These are phyloP conservation scores for Aspergillus glaucus DNA, from an alignment of 2,329 filamentous ascomycete species.

Conservation along the genomic window DNA sequence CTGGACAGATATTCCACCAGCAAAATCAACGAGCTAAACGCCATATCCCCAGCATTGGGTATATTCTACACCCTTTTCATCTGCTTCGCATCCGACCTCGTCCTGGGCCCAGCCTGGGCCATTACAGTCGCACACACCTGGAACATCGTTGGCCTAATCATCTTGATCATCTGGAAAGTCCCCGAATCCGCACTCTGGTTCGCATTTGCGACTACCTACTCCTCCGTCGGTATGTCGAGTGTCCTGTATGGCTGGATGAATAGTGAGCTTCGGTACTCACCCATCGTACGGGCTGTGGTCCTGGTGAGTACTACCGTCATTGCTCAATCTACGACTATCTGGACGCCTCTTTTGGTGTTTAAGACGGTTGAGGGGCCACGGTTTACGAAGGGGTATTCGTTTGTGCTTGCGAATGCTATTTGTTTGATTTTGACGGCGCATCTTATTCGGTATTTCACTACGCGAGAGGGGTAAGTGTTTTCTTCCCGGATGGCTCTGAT, in stretches of 20 bases:
- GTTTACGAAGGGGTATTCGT: slow-evolving; percentile 40
- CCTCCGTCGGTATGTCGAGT: slow-evolving; percentile 47
- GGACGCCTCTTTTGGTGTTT: slow-evolving; percentile 51
- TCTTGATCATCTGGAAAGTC: slow-evolving; percentile 52
- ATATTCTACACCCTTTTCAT: slow-evolving; percentile 52
- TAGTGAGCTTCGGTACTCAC: slow-evolving; percentile 36
- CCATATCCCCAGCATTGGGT: slow-evolving; percentile 49
- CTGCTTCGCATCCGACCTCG: slow-evolving; percentile 50
- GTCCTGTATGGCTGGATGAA: slow-evolving; percentile 55
- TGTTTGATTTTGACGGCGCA: slow-evolving; percentile 29
- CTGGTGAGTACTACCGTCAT: slow-evolving; percentile 49
- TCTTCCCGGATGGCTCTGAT: not conserved
- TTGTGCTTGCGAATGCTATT: slow-evolving; percentile 34
- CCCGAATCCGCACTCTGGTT: slow-evolving; percentile 51
- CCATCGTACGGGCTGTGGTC: slow-evolving; percentile 44
- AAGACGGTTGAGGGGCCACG: slow-evolving; percentile 40
- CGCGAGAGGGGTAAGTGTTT: slow-evolving; percentile 3
- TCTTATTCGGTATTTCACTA: slow-evolving; percentile 14
- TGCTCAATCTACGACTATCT: slow-evolving; percentile 51
- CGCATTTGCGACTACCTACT: slow-evolving; percentile 47
- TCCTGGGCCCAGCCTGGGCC: slow-evolving; percentile 49
- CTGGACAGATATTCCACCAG: slow-evolving; percentile 43
- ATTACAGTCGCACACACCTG: slow-evolving; percentile 48
- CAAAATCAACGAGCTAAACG: slow-evolving; percentile 47
- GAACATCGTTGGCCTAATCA: slow-evolving; percentile 50